A percentile compares a stretch with the other conserved stretches of the same genome.
phyloP scores from a whole-genome alignment of 164 flowering plant genomes.

The Echeveria elegans region DNA sequence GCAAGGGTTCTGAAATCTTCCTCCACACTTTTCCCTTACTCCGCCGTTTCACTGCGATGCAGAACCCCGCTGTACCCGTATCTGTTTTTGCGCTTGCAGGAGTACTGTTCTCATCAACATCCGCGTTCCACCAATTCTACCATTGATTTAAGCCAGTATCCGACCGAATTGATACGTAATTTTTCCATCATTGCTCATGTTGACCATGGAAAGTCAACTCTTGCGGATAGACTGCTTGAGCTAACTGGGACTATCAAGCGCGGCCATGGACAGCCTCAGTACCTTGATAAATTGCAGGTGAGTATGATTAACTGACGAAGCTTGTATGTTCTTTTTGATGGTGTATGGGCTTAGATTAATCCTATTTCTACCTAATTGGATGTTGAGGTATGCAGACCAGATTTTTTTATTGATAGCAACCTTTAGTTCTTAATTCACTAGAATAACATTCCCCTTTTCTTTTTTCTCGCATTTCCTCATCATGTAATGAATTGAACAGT shows the following conservation, averaged over 20 bases:
- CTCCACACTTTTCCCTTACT: conserved; percentile 9
- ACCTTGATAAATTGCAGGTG: conserved; percentile 94
- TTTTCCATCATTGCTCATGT: conserved; percentile 96
- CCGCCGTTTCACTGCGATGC: too few relatives aligned
- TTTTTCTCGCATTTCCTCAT: too few relatives aligned
- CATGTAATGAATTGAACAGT: too few relatives aligned
- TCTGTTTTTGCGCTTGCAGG: conserved; percentile 13
- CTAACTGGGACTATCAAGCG: conserved; percentile 85
- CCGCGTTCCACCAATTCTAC: conserved; percentile 25
- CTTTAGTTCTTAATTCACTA: too few relatives aligned
- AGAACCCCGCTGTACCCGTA: too few relatives aligned
- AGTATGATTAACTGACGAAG: too few relatives aligned
- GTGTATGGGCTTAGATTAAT: too few relatives aligned
- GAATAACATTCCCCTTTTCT: too few relatives aligned
- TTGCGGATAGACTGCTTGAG: conserved; percentile 92
- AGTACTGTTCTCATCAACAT: conserved; percentile 45
- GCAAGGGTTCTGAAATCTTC: conserved; percentile 22
- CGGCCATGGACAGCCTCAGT: conserved; percentile 97
- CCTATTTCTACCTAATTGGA: too few relatives aligned
- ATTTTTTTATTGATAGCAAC: too few relatives aligned
- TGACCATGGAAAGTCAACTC: conserved; percentile 94
- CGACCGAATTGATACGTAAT: conserved; percentile 73
- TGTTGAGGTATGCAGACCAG: too few relatives aligned
- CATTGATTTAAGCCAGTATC: conserved; percentile 61
- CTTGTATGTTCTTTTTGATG: too few relatives aligned